phyloP scores from a whole-genome alignment of 345 rosid genomes.

The Trapa incisa region DNA sequence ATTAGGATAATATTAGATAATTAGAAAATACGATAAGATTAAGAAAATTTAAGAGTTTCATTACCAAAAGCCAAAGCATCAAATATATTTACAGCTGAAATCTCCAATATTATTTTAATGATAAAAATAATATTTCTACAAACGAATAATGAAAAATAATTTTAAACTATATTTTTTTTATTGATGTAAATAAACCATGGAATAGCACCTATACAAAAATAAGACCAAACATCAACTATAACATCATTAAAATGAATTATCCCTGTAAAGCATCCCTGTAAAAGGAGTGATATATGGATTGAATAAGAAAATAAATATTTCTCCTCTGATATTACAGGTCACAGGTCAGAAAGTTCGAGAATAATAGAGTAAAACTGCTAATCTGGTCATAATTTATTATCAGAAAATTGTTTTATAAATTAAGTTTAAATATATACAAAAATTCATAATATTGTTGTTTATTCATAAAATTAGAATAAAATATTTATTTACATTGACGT shows the following conservation, averaged over 20 bases:
- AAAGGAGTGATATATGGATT: slow-evolving; percentile 78
- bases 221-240: slow-evolving; percentile 17
- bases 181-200: background rate
- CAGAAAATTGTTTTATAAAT: background rate
- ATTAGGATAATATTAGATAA: background rate
- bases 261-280: too few species aligned
- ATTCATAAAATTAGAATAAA: background rate
- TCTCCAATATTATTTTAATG: background rate
- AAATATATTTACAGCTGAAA: background rate
- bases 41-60: background rate
- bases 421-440: background rate
- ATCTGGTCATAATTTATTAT: slow-evolving; percentile 25
- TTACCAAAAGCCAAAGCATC: background rate
- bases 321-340: slow-evolving; percentile 13
- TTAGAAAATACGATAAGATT: background rate
- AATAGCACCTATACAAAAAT: background rate
- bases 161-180: background rate
- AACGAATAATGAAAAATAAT: background rate
- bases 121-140: background rate
- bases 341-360: slow-evolving; percentile 45
- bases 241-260: slow-evolving; percentile 36
- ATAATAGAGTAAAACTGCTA: slow-evolving; percentile 73
- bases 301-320: slow-evolving; percentile 52
- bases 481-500: background rate
- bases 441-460: background rate